phyloP scores from a whole-genome alignment of 805 yeast species.

The Myxozyma monticola region DNA sequence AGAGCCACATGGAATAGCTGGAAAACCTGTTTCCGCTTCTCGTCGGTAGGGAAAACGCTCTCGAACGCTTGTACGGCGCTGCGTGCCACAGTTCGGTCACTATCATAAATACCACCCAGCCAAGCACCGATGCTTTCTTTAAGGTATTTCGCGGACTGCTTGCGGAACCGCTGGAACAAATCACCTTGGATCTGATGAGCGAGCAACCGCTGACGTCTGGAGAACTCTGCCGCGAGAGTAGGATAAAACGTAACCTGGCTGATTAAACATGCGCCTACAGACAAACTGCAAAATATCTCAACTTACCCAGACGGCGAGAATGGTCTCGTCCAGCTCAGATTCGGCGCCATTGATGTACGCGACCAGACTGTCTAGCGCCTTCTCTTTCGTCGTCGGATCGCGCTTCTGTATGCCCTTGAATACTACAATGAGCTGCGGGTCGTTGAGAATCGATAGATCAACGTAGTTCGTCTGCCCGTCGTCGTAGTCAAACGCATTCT shows the following conservation, averaged over 20 bases:
- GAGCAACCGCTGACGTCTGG: slow-evolving; percentile 59
- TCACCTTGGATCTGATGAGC: slow-evolving; percentile 67
- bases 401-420: slow-evolving; percentile 76
- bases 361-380: slow-evolving; percentile 62
- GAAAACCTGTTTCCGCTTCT: slow-evolving; percentile 60
- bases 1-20: slow-evolving; percentile 56
- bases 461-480: slow-evolving; percentile 8
- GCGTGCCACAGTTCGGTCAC: slow-evolving; percentile 60
- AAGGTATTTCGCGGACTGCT: slow-evolving; percentile 61
- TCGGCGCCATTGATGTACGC: slow-evolving; percentile 38
- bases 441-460: slow-evolving; percentile 31
- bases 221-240: slow-evolving; percentile 69
- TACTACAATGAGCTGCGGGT: slow-evolving; percentile 57
- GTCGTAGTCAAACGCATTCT: not conserved
- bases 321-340: slow-evolving; percentile 50
- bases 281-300: not conserved
- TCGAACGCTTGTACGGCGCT: slow-evolving; percentile 51
- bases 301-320: slow-evolving; percentile 60
- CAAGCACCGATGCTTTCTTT: slow-evolving; percentile 72
- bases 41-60: slow-evolving; percentile 57
- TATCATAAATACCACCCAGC: slow-evolving; percentile 69
- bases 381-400: slow-evolving; percentile 83
- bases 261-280: too few species aligned
- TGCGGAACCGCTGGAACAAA: slow-evolving; percentile 53
- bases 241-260: slow-evolving; percentile 64